Evolutionary conservation across 148 eudicot species (phyloP).

Genomic region (Bassia scoparia): DNA sequence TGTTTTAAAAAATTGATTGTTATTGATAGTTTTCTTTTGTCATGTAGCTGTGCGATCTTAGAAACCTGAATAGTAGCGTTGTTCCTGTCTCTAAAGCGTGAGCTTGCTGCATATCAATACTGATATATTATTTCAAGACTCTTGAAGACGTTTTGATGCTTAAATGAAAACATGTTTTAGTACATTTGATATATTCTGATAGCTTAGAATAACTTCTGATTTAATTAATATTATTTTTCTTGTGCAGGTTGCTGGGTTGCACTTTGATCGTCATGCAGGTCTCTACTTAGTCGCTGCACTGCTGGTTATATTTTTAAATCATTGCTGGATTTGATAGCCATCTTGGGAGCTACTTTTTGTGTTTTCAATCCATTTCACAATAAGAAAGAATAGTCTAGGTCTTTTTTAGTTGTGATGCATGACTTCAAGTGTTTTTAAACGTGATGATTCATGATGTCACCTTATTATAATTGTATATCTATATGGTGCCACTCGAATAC

Average conservation of each 20-base stretch:
- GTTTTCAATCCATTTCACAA: slow-evolving; percentile 23
- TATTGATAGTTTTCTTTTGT: no score
- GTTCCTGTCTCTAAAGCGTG: not conserved
- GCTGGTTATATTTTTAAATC: slow-evolving; percentile 15
- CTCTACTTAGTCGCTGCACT: slow-evolving; percentile 13
- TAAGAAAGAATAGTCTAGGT: slow-evolving; percentile 8
- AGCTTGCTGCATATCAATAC: not conserved
- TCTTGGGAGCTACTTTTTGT: slow-evolving; percentile 12
- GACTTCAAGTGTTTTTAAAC: not conserved
- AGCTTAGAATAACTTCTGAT: no score
- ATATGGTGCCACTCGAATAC: no score
- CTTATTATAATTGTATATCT: not conserved
- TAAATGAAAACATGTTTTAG: no score
- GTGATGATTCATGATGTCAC: slow-evolving; percentile 2
- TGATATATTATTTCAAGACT: not conserved
- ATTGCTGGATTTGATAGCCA: slow-evolving; percentile 14
- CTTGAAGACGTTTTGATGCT: not conserved
- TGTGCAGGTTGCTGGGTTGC: slow-evolving; percentile 21
- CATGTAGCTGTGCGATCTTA: not conserved
- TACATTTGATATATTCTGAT: no score
- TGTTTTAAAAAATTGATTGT: no score
- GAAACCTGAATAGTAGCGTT: not conserved
- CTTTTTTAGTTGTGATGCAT: no score
- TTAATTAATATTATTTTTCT: not conserved
- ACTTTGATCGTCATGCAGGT: slow-evolving; percentile 11